phyloP scores from a whole-genome alignment of 768 basidiomycete genomes.

The Russula abietina region DNA sequence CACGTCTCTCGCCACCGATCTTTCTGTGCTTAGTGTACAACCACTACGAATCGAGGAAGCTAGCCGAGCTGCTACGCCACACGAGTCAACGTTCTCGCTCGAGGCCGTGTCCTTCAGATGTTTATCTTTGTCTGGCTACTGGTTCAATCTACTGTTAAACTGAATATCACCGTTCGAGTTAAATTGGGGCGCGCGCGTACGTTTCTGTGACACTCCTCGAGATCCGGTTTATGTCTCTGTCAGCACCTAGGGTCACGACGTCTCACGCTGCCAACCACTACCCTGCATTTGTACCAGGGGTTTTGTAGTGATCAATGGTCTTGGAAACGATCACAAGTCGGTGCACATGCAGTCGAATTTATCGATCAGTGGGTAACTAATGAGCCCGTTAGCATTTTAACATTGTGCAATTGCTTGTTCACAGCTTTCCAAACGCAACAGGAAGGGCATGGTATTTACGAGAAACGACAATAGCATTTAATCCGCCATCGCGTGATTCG shows the following conservation, averaged over 20 bases:
- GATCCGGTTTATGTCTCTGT: not conserved
- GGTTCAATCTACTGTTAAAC: not conserved
- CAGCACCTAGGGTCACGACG: not conserved
- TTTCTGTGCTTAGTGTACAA: not conserved
- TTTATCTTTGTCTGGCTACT: not conserved
- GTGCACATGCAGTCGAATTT: not conserved
- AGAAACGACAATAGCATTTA: no score
- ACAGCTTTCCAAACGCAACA: not conserved
- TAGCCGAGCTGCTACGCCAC: not conserved
- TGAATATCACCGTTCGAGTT: not conserved
- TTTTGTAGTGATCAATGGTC: not conserved
- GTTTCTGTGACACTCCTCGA: not conserved
- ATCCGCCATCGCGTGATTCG: not conserved
- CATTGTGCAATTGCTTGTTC: not conserved
- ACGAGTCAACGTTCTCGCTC: not conserved
- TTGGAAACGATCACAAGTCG: slow-evolving; percentile 6
- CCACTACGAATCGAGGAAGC: not conserved
- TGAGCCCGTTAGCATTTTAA: not conserved
- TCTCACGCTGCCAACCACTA: not conserved
- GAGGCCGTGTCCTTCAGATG: not conserved
- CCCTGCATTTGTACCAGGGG: not conserved
- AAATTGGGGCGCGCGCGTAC: not conserved
- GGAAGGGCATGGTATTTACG: not conserved
- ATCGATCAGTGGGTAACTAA: not conserved
- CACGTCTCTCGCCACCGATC: not conserved